Evolutionary conservation across 2,329 filamentous ascomycete species (phyloP).

Genomic region (Arthrobotrys conoides): DNA sequence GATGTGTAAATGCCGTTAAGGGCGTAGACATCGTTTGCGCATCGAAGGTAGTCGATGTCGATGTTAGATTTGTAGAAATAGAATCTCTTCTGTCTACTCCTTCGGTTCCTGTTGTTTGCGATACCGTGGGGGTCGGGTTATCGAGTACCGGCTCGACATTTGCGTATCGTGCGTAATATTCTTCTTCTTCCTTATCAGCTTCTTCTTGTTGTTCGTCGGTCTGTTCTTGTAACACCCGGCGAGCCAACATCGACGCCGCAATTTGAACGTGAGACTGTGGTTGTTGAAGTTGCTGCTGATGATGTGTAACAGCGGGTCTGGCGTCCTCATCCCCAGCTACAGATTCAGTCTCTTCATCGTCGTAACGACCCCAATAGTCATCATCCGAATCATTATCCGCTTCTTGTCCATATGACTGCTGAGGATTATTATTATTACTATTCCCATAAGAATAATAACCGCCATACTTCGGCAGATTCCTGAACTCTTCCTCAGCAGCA

Average conservation of each 20-base stretch:
- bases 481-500: conserved; percentile 62
- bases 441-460: conserved; percentile 4
- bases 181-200: conserved; percentile 71
- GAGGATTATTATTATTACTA: conserved; percentile 10
- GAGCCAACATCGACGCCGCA: conserved; percentile 50
- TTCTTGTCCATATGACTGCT: conserved; percentile 65
- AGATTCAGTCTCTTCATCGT: conserved; percentile 71
- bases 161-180: conserved; percentile 83
- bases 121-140: conserved; percentile 52
- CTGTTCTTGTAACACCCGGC: conserved; percentile 37
- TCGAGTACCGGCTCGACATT: conserved; percentile 85
- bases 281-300: conserved; percentile 58
- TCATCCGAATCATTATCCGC: conserved; percentile 75
- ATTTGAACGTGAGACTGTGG: conserved; percentile 65
- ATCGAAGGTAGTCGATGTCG: conserved; percentile 26
- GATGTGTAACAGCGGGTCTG: conserved; percentile 48
- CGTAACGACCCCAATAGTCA: conserved; percentile 85
- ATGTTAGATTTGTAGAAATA: conserved; percentile 36
- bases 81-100: conserved; percentile 45
- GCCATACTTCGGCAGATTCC: conserved; percentile 24
- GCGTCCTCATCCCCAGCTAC: conserved; percentile 62
- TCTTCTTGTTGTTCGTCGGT: conserved; percentile 65
- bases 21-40: conserved; percentile 30
- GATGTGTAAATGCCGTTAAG: conserved; percentile 43
- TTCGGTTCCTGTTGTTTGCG: not conserved